phyloP scores from a whole-genome alignment of 495 filamentous ascomycete species.

The Talaromyces thailandensis region DNA sequence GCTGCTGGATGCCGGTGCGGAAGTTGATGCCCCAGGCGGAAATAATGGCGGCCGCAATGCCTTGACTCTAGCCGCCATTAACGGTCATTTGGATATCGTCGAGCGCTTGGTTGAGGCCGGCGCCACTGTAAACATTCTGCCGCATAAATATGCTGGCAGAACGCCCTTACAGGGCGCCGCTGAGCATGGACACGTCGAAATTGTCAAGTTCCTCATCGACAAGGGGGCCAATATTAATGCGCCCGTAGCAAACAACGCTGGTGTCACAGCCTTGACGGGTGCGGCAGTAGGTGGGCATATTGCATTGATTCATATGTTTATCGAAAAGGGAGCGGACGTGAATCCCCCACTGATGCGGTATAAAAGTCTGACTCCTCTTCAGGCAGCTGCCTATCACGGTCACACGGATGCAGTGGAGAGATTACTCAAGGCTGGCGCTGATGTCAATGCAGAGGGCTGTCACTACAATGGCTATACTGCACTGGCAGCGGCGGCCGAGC shows the following conservation, averaged over 20 bases:
- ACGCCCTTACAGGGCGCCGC: slow-evolving; percentile 8
- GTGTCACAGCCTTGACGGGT: slow-evolving; percentile 26
- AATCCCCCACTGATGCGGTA: slow-evolving; percentile 13
- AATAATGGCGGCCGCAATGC: slow-evolving; percentile 11
- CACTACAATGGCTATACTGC: slow-evolving; percentile 5
- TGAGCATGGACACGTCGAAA: background rate
- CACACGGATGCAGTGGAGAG: background rate
- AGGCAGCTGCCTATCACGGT: slow-evolving; percentile 8
- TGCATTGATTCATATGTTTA: slow-evolving; percentile 24
- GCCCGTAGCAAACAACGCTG: slow-evolving; percentile 12
- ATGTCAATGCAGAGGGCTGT: slow-evolving; percentile 4
- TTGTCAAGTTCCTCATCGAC: slow-evolving; percentile 13
- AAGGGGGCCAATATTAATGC: slow-evolving; percentile 20
- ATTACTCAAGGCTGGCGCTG: slow-evolving; percentile 3
- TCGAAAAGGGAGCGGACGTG: slow-evolving; percentile 32
- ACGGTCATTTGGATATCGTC: slow-evolving; percentile 20
- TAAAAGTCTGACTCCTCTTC: slow-evolving; percentile 6
- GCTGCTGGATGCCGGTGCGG: slow-evolving; percentile 7
- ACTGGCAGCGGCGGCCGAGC: slow-evolving; percentile 8
- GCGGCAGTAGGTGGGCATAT: slow-evolving; percentile 27
- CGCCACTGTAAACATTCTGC: slow-evolving; percentile 5
- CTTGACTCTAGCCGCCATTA: slow-evolving; percentile 30
- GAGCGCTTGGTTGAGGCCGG: slow-evolving; percentile 4
- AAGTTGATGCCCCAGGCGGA: slow-evolving; percentile 7
- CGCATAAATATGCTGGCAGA: slow-evolving; percentile 1